phyloP scores from a whole-genome alignment of 352 stramenopile genomes.

The Aphanomyces euteiches region DNA sequence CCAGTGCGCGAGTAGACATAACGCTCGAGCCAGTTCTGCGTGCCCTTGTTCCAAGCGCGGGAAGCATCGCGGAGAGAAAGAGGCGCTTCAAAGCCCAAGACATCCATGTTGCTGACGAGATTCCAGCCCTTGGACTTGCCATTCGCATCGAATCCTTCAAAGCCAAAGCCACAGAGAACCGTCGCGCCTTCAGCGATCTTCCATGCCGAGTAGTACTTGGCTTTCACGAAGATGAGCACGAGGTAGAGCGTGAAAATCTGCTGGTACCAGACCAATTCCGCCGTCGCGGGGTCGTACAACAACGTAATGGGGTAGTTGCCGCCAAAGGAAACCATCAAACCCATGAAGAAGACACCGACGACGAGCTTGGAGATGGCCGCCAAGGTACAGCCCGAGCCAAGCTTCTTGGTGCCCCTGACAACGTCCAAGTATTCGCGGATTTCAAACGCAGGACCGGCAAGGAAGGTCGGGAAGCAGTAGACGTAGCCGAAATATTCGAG shows the following conservation, averaged over 20 bases:
- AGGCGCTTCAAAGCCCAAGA: constrained; percentile 92
- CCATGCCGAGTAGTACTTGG: constrained; percentile 97
- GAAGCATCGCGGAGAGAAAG: constrained; percentile 86
- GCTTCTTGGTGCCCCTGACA: constrained; percentile 56
- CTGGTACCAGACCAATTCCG: constrained; percentile 47
- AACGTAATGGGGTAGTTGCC: constrained; percentile 52
- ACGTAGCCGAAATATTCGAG: constrained; percentile 96
- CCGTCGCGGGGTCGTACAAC: constrained; percentile 45
- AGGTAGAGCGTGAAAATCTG: constrained; percentile 85
- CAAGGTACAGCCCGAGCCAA: constrained; percentile 48
- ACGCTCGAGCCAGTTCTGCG: constrained; percentile 90
- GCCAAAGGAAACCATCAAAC: constrained; percentile 46
- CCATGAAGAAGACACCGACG: constrained; percentile 64
- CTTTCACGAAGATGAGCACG: constrained; percentile 84
- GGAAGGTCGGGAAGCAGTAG: constrained; percentile 95
- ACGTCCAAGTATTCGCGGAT: constrained; percentile 90
- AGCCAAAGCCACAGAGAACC: constrained; percentile 86
- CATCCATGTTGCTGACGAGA: constrained; percentile 95
- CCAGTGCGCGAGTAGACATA: constrained; percentile 94
- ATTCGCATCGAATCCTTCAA: constrained; percentile 92
- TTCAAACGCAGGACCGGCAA: constrained; percentile 94
- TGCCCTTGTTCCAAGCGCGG: constrained; percentile 96
- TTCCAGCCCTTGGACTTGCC: constrained; percentile 89
- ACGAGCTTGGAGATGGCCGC: constrained; percentile 75
- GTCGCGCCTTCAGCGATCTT: constrained; percentile 87